Evolutionary conservation across 2,329 filamentous ascomycete genomes (phyloP).

Genomic region (Xylaria sp.): DNA sequence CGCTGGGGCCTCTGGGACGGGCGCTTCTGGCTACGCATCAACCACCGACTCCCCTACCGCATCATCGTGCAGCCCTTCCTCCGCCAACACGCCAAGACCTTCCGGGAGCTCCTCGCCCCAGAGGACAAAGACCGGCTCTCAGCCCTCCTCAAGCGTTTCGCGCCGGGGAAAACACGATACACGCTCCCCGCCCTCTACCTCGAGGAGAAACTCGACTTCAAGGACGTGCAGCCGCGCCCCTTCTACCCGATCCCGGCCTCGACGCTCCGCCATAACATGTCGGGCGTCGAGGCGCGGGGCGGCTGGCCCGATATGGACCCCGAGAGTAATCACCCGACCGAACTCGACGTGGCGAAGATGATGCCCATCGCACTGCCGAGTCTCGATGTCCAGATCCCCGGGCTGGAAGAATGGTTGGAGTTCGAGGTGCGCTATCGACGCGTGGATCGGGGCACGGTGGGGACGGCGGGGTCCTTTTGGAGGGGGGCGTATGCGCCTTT

Average conservation of each 20-base stretch:
- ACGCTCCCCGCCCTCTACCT: conserved; percentile 52
- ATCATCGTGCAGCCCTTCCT: conserved; percentile 45
- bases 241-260: conserved; percentile 18
- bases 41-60: conserved; percentile 38
- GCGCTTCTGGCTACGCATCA: conserved; percentile 55
- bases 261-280: not conserved
- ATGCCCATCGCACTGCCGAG: conserved; percentile 50
- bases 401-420: conserved; percentile 43
- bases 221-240: conserved; percentile 10
- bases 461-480: conserved; percentile 16
- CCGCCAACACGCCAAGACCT: conserved; percentile 40
- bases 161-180: conserved; percentile 51
- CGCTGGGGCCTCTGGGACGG: conserved; percentile 50
- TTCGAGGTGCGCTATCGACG: conserved; percentile 49
- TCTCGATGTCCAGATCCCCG: conserved; percentile 43
- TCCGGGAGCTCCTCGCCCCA: conserved; percentile 41
- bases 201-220: conserved; percentile 33
- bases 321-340: conserved; percentile 10
- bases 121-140: conserved; percentile 35
- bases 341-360: conserved; percentile 25
- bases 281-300: not conserved
- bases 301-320: not conserved
- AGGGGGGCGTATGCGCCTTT: not conserved
- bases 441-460: conserved; percentile 40
- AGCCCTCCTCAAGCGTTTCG: conserved; percentile 42